phyloP scores from a whole-genome alignment of 1,139 yeast genomes.

The Saccharomyces hybrid region DNA sequence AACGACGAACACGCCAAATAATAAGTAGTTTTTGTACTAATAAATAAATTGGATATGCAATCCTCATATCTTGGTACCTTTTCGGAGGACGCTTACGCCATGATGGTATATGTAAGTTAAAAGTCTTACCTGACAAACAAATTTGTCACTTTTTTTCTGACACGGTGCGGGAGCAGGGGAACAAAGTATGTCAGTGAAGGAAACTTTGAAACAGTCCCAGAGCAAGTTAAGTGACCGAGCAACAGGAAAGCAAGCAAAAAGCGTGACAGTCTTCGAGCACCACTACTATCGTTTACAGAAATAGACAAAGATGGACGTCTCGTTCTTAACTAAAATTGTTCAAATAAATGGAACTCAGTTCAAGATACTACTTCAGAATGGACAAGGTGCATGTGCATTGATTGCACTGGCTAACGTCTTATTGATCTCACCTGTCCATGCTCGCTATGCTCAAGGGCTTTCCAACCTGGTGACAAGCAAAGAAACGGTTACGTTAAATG shows the following conservation, averaged over 20 bases:
- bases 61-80: not conserved
- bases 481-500: constrained; percentile 26
- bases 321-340: constrained; percentile 29
- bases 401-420: constrained; percentile 74
- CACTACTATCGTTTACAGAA: not conserved
- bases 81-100: not conserved
- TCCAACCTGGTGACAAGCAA: constrained; percentile 25
- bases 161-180: not conserved
- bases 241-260: not conserved
- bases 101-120: not conserved
- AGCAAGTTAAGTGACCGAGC: too few species aligned
- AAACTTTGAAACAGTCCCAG: not conserved
- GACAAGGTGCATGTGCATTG: constrained; percentile 85
- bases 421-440: constrained; percentile 40
- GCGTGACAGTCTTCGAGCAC: not conserved
- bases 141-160: not conserved
- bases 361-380: constrained; percentile 68
- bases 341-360: constrained; percentile 32
- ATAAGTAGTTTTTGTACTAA: not conserved
- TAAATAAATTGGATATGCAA: not conserved
- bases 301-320: not conserved
- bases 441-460: constrained; percentile 23
- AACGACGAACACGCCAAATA: not conserved
- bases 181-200: not conserved
- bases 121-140: not conserved